Percentiles rank a stretch among this genome's conserved stretches.
Conservation (phyloP, 495 filamentous ascomycete species). For the Penicillium lagena region DNA sequence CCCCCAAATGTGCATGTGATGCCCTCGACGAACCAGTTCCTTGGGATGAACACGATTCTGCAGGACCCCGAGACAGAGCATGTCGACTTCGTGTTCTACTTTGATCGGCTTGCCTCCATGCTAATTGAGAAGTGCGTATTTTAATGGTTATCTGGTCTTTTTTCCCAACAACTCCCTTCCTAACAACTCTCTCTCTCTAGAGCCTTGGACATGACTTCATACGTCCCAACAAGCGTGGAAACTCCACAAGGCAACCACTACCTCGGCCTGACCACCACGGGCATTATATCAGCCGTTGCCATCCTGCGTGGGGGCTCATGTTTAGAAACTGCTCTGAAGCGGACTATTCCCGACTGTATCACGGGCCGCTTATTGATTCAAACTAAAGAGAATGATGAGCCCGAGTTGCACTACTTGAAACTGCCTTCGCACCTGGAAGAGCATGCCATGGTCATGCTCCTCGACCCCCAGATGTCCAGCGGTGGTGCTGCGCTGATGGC, state of each 20-base stretch:
- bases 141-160: too few species aligned
- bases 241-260: slow-evolving; percentile 67
- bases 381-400: slow-evolving; percentile 80
- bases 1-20: slow-evolving; percentile 67
- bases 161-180: neutral
- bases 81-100: slow-evolving; percentile 96
- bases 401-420: slow-evolving; percentile 82
- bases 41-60: slow-evolving; percentile 85
- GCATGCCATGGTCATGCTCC: slow-evolving; percentile 73
- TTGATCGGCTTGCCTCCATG: slow-evolving; percentile 77
- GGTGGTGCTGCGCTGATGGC: slow-evolving; percentile 96
- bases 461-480: slow-evolving; percentile 91
- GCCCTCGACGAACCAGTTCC: slow-evolving; percentile 66
- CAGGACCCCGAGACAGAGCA: slow-evolving; percentile 70
- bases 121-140: slow-evolving; percentile 67
- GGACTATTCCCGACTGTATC: slow-evolving; percentile 86
- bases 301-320: slow-evolving; percentile 81
- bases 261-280: slow-evolving; percentile 57
- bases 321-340: slow-evolving; percentile 79
- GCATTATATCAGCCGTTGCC: slow-evolving; percentile 77
- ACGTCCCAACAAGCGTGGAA: slow-evolving; percentile 49
- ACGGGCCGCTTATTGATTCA: slow-evolving; percentile 88
- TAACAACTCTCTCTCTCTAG: slow-evolving; percentile 28
- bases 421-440: slow-evolving; percentile 62
- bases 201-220: slow-evolving; percentile 66